A percentile compares a stretch with the other conserved stretches of the same genome.
Conservation (phyloP, 768 basidiomycete species). For the Amanita rubescens region DNA sequence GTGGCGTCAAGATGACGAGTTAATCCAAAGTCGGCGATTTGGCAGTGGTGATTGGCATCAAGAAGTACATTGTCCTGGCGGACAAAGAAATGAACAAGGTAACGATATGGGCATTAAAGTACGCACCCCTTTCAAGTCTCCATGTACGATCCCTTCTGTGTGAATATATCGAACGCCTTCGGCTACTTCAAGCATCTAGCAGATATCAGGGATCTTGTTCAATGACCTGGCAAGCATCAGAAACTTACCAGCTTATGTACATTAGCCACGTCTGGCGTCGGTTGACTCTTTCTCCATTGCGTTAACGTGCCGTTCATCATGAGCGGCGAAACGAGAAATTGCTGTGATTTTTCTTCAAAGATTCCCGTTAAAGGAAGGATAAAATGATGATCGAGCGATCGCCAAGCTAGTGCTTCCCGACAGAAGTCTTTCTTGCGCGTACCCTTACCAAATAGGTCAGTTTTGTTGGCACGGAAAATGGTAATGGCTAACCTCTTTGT, state of each 20-base stretch:
- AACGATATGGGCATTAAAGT: background rate
- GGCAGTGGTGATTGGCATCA: background rate
- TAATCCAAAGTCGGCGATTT: constrained; percentile 4
- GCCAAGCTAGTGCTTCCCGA: background rate
- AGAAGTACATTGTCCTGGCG: background rate
- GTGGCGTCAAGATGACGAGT: background rate
- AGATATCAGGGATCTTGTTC: background rate
- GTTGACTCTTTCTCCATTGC: background rate
- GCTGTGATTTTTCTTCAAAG: background rate
- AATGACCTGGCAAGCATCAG: too few relatives aligned
- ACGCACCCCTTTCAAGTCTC: background rate
- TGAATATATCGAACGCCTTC: constrained; percentile 3
- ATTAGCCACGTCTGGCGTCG: background rate
- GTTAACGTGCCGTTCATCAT: constrained; percentile 3
- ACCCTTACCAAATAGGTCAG: background rate
- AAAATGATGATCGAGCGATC: background rate
- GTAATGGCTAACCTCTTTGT: background rate
- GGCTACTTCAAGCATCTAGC: background rate
- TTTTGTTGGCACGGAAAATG: too few relatives aligned
- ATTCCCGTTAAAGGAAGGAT: background rate
- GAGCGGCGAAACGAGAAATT: background rate
- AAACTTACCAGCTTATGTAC: background rate
- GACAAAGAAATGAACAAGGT: background rate
- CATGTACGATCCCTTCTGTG: constrained; percentile 2
- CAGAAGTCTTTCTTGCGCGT: background rate